Conservation (phyloP, 2,329 filamentous ascomycete species). For the Diaporthe citri region DNA sequence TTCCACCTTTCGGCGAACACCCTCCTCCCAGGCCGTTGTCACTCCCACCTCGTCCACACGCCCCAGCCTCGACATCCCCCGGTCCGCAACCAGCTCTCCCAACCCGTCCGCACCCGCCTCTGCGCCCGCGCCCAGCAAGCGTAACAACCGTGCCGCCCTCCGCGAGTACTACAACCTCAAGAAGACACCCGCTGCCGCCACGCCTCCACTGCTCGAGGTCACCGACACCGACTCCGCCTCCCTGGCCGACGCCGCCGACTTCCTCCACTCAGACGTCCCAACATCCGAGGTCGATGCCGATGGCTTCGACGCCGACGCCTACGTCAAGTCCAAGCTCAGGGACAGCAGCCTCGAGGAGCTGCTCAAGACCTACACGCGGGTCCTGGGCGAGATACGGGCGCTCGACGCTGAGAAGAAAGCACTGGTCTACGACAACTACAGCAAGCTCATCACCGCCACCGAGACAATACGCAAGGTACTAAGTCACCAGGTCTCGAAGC, state of each 20-base stretch:
- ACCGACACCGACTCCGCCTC: constrained; percentile 52
- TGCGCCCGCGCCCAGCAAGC: constrained; percentile 51
- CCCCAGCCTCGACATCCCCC: constrained; percentile 76
- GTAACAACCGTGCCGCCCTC: constrained; percentile 84
- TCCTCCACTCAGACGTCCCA: constrained; percentile 66
- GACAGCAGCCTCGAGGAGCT: constrained; percentile 76
- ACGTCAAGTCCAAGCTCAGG: constrained; percentile 72
- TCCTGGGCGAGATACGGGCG: constrained; percentile 85
- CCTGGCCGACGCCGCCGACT: constrained; percentile 46
- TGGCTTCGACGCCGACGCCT: constrained; percentile 79
- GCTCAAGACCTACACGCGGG: constrained; percentile 76
- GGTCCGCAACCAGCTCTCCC: constrained; percentile 71
- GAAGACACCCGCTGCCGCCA: constrained; percentile 53
- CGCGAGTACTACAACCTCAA: constrained; percentile 96
- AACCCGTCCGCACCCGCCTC: constrained; percentile 48
- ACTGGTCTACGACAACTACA: constrained; percentile 98
- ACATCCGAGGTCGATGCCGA: constrained; percentile 79
- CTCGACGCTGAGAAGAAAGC: constrained; percentile 97
- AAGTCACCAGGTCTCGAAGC: neutral
- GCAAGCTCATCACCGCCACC: constrained; percentile 94
- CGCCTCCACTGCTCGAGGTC: constrained; percentile 55
- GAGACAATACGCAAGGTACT: constrained; percentile 88
- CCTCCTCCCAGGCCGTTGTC: constrained; percentile 61
- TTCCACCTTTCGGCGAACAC: constrained; percentile 67
- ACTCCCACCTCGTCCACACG: constrained; percentile 82